Percentiles rank a stretch among this genome's conserved stretches.
Conservation (phyloP, 2,329 filamentous ascomycete genomes). For the Trichoderma sp. region DNA sequence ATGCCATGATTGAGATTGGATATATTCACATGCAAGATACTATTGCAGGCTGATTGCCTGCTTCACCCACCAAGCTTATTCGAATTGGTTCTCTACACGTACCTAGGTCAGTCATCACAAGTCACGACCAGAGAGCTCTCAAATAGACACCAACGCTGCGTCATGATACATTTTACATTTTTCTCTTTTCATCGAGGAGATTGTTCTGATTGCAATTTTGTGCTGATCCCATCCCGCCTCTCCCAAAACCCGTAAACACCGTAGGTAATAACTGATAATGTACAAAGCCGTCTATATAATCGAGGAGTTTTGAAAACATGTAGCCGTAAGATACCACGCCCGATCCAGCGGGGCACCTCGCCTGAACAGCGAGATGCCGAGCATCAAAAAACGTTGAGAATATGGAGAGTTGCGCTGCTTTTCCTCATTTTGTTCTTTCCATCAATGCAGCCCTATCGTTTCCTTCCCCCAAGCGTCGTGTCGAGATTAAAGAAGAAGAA, state of each 20-base stretch:
- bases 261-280: conserved; percentile 12
- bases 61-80: no score
- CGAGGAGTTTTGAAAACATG: conserved; percentile 13
- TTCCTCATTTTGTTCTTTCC: neutral
- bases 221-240: conserved; percentile 3
- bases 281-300: conserved; percentile 22
- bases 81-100: no score
- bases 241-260: conserved; percentile 21
- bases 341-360: neutral
- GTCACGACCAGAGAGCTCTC: conserved; percentile 13
- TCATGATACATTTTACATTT: neutral
- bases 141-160: conserved; percentile 21
- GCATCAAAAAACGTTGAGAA: conserved; percentile 14
- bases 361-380: neutral
- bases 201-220: conserved; percentile 18
- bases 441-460: neutral
- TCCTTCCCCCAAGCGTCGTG: neutral
- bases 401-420: conserved; percentile 4
- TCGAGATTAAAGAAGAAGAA: neutral
- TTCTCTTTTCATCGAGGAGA: conserved; percentile 10
- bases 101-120: neutral
- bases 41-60: no score
- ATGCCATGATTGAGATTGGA: neutral
- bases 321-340: conserved; percentile 13
- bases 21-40: neutral